Conservation (phyloP, 192 early-diverging fungal genomes). For the Linnemannia hyalina region DNA sequence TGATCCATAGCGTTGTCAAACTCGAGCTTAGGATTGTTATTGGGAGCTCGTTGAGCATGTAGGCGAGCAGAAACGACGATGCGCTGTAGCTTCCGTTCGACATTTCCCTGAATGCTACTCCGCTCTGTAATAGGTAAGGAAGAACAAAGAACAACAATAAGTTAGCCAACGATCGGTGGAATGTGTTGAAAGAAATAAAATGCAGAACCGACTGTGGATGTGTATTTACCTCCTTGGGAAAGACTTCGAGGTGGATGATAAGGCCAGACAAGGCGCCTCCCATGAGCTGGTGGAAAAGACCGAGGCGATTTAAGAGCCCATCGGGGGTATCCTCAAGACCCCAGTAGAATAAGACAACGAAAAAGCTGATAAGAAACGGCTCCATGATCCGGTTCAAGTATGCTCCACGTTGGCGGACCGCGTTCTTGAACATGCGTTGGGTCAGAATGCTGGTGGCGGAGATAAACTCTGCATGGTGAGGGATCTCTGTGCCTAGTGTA, state of each 20-base stretch:
- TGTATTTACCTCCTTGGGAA: slow-evolving; percentile 14
- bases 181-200: neutral
- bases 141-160: neutral
- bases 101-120: slow-evolving; percentile 28
- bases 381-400: slow-evolving; percentile 21
- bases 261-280: neutral
- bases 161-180: neutral
- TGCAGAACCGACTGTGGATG: neutral
- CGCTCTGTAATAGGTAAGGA: neutral
- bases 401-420: neutral
- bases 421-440: slow-evolving; percentile 2
- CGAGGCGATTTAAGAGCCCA: neutral
- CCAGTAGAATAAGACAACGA: neutral
- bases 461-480: neutral
- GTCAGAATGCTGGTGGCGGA: neutral
- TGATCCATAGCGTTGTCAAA: neutral
- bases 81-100: slow-evolving; percentile 25
- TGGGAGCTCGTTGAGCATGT: slow-evolving; percentile 30
- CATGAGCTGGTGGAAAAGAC: slow-evolving; percentile 14
- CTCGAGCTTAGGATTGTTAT: neutral
- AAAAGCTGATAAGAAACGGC: neutral
- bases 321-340: neutral
- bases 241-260: neutral
- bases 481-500: neutral
- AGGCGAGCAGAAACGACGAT: slow-evolving; percentile 13